Conservation (phyloP, 768 basidiomycete genomes). For the Podaxis sp. region DNA sequence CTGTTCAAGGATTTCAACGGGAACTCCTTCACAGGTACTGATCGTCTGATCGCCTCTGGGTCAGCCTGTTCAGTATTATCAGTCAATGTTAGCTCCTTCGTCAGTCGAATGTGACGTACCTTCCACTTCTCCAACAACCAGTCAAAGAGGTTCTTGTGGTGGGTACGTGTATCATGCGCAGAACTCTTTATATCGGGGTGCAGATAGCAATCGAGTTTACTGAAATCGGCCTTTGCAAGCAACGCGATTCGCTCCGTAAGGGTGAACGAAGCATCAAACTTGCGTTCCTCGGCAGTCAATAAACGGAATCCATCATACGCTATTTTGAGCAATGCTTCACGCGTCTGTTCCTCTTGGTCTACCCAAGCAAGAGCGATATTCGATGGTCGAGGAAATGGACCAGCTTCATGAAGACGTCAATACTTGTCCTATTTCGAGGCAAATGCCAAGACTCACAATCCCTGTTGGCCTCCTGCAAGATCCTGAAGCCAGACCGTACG, state of each 20-base stretch:
- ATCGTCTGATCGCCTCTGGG: not conserved
- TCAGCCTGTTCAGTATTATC: not conserved
- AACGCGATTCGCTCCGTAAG: not conserved
- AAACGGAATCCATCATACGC: slow-evolving; percentile 8
- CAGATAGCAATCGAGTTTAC: slow-evolving; percentile 13
- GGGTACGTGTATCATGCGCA: not conserved
- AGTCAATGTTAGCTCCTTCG: not conserved
- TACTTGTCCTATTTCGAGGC: not conserved
- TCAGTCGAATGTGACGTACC: not conserved
- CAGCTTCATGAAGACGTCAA: not conserved
- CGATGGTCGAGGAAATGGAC: not conserved
- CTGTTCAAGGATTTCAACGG: not conserved
- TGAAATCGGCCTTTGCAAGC: slow-evolving; percentile 9
- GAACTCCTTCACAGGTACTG: not conserved
- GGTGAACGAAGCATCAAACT: not conserved
- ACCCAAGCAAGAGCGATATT: slow-evolving; percentile 3
- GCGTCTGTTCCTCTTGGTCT: not conserved
- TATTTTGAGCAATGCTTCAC: not conserved
- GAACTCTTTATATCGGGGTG: slow-evolving; percentile 5
- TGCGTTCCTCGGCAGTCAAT: not conserved
- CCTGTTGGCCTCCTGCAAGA: slow-evolving; percentile 3
- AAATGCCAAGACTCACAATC: not conserved
- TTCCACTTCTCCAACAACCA: not conserved
- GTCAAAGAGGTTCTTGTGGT: slow-evolving; percentile 4
- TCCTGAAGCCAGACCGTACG: slow-evolving; percentile 1